These are phyloP conservation scores for Fraxinus sp. DNA, from an alignment of 305 asterid species.

Conservation along the genomic window DNA sequence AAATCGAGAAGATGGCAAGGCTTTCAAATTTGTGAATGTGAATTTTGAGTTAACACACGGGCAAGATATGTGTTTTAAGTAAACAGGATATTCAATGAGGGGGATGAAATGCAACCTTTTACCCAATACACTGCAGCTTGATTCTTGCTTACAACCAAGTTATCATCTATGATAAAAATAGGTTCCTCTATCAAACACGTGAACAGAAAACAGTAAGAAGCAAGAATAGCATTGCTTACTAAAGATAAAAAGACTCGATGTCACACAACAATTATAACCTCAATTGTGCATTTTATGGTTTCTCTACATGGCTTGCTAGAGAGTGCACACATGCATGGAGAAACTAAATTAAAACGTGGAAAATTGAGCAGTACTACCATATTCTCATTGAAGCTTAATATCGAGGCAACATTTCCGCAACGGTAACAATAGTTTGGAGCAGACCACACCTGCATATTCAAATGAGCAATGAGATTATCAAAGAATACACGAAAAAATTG, in stretches of 20 bases:
- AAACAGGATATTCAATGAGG: neutral
- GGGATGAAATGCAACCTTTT: neutral
- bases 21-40: neutral
- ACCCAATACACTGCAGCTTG: neutral
- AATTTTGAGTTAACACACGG: neutral
- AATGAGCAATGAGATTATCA: slow-evolving; percentile 9
- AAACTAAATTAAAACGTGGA: neutral
- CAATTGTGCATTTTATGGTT: neutral
- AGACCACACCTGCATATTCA: slow-evolving; percentile 83
- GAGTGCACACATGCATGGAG: neutral
- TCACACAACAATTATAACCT: neutral
- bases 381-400: slow-evolving; percentile 92
- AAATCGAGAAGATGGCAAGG: neutral
- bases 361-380: slow-evolving; percentile 52
- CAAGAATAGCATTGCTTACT: neutral
- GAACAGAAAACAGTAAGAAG: neutral
- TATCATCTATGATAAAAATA: neutral
- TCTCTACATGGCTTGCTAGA: neutral
- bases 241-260: neutral
- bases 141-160: neutral
- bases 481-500: neutral
- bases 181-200: neutral
- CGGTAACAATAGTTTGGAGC: slow-evolving; percentile 99
- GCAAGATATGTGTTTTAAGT: neutral
- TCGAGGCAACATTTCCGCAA: slow-evolving; percentile 98